Percentiles rank a stretch among this genome's conserved stretches.
Conservation (phyloP, 164 flowering plant species). For the Kingdonia uniflora region DNA sequence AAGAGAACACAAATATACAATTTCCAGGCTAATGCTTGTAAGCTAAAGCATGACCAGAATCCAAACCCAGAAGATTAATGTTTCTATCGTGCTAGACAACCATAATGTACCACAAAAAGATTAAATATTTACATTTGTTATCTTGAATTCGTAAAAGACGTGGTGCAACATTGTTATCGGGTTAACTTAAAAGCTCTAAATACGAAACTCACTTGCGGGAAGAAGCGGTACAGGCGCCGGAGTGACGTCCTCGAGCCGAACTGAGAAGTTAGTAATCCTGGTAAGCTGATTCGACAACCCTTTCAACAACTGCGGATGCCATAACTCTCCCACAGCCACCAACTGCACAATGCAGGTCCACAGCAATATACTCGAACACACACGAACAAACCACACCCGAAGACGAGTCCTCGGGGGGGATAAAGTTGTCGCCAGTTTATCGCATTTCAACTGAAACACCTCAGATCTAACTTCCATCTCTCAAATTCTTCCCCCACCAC, state of each 20-base stretch:
- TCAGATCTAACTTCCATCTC: too few species aligned
- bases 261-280: slow-evolving; percentile 16
- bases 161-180: too few species aligned
- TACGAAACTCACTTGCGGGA: neutral
- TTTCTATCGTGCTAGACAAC: too few species aligned
- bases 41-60: too few species aligned
- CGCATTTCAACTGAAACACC: too few species aligned
- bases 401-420: slow-evolving; percentile 35
- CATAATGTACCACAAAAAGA: too few species aligned
- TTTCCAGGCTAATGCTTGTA: too few species aligned
- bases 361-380: slow-evolving; percentile 76
- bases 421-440: slow-evolving; percentile 19
- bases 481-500: too few species aligned
- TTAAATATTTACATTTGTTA: too few species aligned
- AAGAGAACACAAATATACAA: too few species aligned
- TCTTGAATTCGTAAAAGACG: too few species aligned
- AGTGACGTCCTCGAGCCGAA: slow-evolving; percentile 11
- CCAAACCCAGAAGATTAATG: too few species aligned
- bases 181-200: neutral
- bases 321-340: slow-evolving; percentile 68
- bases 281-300: slow-evolving; percentile 25
- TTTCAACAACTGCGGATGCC: slow-evolving; percentile 45
- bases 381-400: slow-evolving; percentile 74
- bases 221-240: neutral
- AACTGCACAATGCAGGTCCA: slow-evolving; percentile 95